Evolutionary conservation across 1,284 basidiomycete genomes (phyloP).

Genomic region (Anthracocystis setariae): DNA sequence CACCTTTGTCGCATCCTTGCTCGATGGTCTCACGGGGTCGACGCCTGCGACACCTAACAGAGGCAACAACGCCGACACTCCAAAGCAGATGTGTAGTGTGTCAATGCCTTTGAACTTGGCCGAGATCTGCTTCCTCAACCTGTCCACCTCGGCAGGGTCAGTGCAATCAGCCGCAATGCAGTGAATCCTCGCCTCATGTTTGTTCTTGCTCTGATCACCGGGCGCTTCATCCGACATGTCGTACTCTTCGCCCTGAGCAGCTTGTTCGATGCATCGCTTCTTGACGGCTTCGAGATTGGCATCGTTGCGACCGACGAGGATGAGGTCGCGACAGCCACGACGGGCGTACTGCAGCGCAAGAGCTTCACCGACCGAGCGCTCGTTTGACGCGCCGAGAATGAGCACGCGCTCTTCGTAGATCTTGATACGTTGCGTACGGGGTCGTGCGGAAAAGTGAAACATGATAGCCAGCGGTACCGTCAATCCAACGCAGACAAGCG

Average conservation of each 20-base stretch:
- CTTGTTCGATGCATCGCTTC: constrained; percentile 72
- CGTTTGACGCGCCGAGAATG: constrained; percentile 78
- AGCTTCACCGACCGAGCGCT: constrained; percentile 80
- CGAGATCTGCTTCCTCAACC: constrained; percentile 72
- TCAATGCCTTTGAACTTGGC: constrained; percentile 81
- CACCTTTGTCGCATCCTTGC: constrained; percentile 71
- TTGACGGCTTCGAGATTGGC: constrained; percentile 74
- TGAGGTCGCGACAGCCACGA: constrained; percentile 78
- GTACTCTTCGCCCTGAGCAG: constrained; percentile 48
- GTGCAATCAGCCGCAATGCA: constrained; percentile 76
- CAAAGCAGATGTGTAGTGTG: constrained; percentile 84
- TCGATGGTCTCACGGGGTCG: constrained; percentile 68
- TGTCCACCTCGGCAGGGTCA: constrained; percentile 76
- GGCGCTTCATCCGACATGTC: constrained; percentile 53
- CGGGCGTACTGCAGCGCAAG: constrained; percentile 79
- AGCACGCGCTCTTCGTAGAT: constrained; percentile 76
- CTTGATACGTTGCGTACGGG: constrained; percentile 57
- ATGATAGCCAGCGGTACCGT: constrained; percentile 23
- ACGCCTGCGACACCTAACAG: constrained; percentile 79
- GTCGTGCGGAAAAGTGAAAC: constrained; percentile 30
- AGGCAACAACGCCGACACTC: constrained; percentile 83
- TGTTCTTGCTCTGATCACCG: constrained; percentile 42
- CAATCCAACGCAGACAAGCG: constrained; percentile 30
- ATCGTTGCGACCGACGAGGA: constrained; percentile 78
- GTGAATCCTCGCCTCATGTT: constrained; percentile 53